Percentiles rank a stretch among this genome's conserved stretches.
Conservation (phyloP, 2,329 filamentous ascomycete genomes). For the Penicillium fuscoglaucum region DNA sequence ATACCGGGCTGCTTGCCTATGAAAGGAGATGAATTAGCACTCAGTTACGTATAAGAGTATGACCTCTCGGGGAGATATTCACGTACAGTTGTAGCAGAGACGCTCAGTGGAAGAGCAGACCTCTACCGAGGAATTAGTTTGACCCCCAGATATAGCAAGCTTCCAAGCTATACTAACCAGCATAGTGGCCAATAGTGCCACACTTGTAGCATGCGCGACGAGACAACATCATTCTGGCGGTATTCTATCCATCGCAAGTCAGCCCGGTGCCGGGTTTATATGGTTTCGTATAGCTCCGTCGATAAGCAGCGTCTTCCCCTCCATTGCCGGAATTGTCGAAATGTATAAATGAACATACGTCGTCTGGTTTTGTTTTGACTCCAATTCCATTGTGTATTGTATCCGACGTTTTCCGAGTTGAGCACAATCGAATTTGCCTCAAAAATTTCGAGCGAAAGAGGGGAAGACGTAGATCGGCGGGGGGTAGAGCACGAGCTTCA, state of each 20-base stretch:
- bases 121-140: slow-evolving; percentile 56
- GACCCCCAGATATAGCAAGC: neutral
- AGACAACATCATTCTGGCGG: slow-evolving; percentile 70
- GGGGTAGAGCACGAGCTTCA: slow-evolving; percentile 6
- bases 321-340: neutral
- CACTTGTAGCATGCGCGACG: slow-evolving; percentile 77
- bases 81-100: slow-evolving; percentile 98
- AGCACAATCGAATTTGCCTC: slow-evolving; percentile 4
- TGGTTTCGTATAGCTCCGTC: slow-evolving; percentile 7
- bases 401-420: neutral
- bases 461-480: slow-evolving; percentile 14
- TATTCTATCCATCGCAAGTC: slow-evolving; percentile 22
- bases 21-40: slow-evolving; percentile 22
- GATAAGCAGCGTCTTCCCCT: slow-evolving; percentile 13
- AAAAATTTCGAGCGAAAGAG: slow-evolving; percentile 10
- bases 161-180: slow-evolving; percentile 41
- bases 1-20: slow-evolving; percentile 51
- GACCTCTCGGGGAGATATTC: slow-evolving; percentile 8
- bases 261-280: slow-evolving; percentile 12
- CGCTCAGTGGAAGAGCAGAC: slow-evolving; percentile 97
- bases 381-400: neutral
- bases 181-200: slow-evolving; percentile 75
- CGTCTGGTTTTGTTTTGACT: neutral
- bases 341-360: neutral
- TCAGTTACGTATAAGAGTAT: slow-evolving; percentile 12